Conservation (phyloP, 108 stramenopile genomes). For the Seminavis robusta region DNA sequence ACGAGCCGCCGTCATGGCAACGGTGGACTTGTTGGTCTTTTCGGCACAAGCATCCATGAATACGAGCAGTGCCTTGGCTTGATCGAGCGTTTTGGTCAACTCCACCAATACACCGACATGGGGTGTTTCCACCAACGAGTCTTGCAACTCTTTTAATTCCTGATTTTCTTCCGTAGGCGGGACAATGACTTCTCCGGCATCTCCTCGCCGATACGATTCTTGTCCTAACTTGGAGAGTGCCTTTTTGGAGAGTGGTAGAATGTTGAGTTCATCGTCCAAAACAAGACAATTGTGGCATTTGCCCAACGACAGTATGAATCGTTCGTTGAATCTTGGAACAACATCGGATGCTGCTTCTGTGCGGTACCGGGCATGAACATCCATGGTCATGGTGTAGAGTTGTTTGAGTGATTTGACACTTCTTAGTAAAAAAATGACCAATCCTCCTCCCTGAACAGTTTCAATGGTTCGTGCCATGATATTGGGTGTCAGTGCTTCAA, state of each 20-base stretch:
- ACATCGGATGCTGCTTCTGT: constrained; percentile 87
- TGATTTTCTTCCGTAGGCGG: constrained; percentile 52
- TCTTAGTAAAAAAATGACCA: constrained; percentile 90
- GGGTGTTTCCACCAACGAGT: constrained; percentile 88
- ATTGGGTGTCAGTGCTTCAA: constrained; percentile 98
- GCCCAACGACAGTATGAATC: constrained; percentile 93
- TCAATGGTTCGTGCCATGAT: constrained; percentile 98
- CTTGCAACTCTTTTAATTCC: constrained; percentile 83
- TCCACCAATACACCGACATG: constrained; percentile 93
- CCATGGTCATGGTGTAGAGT: constrained; percentile 98
- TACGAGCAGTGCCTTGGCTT: constrained; percentile 90
- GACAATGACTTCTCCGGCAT: constrained; percentile 57
- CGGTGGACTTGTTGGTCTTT: constrained; percentile 53
- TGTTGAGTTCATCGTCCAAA: constrained; percentile 98
- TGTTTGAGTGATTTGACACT: constrained; percentile 95
- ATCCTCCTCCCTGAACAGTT: constrained; percentile 97
- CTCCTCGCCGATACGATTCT: constrained; percentile 36
- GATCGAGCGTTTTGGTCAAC: constrained; percentile 92
- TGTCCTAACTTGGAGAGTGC: constrained; percentile 41
- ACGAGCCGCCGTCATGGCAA: constrained; percentile 86
- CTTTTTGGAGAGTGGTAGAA: constrained; percentile 85
- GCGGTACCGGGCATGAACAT: constrained; percentile 96
- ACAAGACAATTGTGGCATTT: constrained; percentile 90
- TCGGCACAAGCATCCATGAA: constrained; percentile 95
- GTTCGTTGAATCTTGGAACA: constrained; percentile 98